These are phyloP conservation scores for Petasospora fabianii DNA, from an alignment of 1,139 yeast genomes.

Conservation along the genomic window DNA sequence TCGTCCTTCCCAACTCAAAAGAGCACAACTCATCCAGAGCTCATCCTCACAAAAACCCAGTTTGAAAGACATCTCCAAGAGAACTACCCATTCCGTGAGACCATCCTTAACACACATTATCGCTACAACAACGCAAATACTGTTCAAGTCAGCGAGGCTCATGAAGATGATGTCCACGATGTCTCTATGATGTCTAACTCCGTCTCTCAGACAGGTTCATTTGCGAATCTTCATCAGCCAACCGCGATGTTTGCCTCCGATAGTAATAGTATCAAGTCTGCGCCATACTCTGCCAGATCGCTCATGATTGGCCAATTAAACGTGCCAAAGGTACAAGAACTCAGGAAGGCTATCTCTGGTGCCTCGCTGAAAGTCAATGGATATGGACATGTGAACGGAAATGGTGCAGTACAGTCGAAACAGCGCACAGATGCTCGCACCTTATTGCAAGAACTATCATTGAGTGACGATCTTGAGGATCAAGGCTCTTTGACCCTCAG, in stretches of 20 bases:
- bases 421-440: conserved; percentile 22
- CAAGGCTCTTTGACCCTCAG: conserved; percentile 2
- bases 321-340: conserved; percentile 45
- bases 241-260: conserved; percentile 12
- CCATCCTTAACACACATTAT: conserved; percentile 21
- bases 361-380: conserved; percentile 9
- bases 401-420: conserved; percentile 6
- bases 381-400: conserved; percentile 1
- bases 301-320: conserved; percentile 21
- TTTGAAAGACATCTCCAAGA: conserved; percentile 4
- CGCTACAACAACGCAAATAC: conserved; percentile 12
- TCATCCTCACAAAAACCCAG: conserved; percentile 13
- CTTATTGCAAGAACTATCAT: conserved; percentile 20
- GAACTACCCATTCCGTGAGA: conserved; percentile 16
- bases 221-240: conserved; percentile 20
- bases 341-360: conserved; percentile 39
- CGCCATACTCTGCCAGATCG: conserved; percentile 26
- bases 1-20: conserved; percentile 13
- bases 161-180: conserved; percentile 9
- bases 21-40: conserved; percentile 5
- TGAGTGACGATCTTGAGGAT: conserved; percentile 20
- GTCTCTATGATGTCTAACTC: conserved; percentile 11
- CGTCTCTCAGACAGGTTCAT: conserved; percentile 16
- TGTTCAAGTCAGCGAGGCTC: neutral
- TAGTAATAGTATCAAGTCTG: conserved; percentile 23